These are phyloP conservation scores for Crithidia brevicula DNA, from an alignment of 208 protist genomes.

Conservation along the genomic window DNA sequence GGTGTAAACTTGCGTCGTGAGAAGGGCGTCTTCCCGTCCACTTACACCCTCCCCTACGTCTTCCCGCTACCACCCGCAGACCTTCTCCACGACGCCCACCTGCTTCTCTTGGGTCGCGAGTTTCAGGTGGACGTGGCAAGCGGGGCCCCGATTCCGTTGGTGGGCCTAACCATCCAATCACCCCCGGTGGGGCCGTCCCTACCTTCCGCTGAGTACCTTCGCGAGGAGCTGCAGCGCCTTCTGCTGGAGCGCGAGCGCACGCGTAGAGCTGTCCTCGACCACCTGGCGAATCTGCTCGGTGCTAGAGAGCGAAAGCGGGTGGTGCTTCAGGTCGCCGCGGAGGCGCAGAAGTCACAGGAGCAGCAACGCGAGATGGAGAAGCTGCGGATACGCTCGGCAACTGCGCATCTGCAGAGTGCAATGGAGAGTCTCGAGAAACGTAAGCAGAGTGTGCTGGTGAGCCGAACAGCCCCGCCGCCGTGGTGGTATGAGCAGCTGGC, in stretches of 20 bases:
- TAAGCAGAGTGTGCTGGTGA: neutral
- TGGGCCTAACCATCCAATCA: neutral
- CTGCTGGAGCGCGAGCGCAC: conserved; percentile 38
- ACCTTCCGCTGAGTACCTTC: conserved; percentile 15
- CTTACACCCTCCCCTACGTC: conserved; percentile 52
- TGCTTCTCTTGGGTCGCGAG: conserved; percentile 29
- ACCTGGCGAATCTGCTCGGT: conserved; percentile 8
- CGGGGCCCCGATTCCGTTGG: conserved; percentile 22
- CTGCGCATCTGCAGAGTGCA: neutral
- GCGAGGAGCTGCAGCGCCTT: conserved; percentile 19
- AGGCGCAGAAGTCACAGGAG: neutral
- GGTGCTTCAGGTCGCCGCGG: neutral
- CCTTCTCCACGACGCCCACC: conserved; percentile 31
- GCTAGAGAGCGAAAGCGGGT: neutral
- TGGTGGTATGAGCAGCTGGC: conserved; percentile 16
- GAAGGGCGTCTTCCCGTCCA: conserved; percentile 77
- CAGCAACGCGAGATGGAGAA: neutral
- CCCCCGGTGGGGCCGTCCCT: no score
- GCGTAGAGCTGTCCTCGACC: conserved; percentile 14
- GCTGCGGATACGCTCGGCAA: neutral
- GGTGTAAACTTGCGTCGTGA: conserved; percentile 48
- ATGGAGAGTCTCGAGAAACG: neutral
- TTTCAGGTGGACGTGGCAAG: conserved; percentile 43
- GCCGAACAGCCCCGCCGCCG: neutral
- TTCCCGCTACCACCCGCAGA: conserved; percentile 39